A percentile compares a stretch with the other conserved stretches of the same genome.
phyloP scores from a whole-genome alignment of 192 early-diverging fungal genomes.

The Podochytrium sp. region DNA sequence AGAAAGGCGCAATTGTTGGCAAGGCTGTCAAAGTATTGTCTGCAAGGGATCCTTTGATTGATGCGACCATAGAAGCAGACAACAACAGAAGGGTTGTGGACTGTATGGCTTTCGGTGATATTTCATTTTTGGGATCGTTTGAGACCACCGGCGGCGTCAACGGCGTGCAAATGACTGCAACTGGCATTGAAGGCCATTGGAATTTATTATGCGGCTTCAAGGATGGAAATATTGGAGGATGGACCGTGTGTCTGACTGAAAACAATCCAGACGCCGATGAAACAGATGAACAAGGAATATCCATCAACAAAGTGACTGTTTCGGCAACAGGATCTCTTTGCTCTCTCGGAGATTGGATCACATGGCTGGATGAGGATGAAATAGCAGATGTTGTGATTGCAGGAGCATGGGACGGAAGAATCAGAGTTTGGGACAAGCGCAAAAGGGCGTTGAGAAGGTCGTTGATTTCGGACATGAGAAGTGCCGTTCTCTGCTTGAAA shows the following conservation, averaged over 20 bases:
- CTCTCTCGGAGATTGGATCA: slow-evolving; percentile 28
- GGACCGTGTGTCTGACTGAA: neutral
- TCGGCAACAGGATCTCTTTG: neutral
- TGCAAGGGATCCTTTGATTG: too few species aligned
- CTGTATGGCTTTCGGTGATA: neutral
- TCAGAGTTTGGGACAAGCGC: slow-evolving; percentile 28
- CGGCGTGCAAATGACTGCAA: slow-evolving; percentile 2
- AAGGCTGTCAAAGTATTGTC: too few species aligned
- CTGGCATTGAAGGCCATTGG: neutral
- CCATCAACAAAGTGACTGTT: neutral
- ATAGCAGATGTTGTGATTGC: slow-evolving; percentile 3
- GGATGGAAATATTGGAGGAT: slow-evolving; percentile 25
- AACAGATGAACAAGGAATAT: neutral
- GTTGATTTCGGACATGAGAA: neutral
- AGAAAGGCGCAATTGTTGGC: too few species aligned
- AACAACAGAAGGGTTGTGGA: neutral
- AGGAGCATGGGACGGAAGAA: slow-evolving; percentile 28
- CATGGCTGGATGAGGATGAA: neutral
- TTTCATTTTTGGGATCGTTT: neutral
- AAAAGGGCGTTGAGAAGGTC: slow-evolving; percentile 13
- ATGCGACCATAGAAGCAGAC: too few species aligned
- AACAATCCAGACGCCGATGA: neutral
- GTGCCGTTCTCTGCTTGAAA: slow-evolving; percentile 27
- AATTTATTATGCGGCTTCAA: slow-evolving; percentile 25
- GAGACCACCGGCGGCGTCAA: slow-evolving; percentile 23